A percentile compares a stretch with the other conserved stretches of the same genome.
phyloP scores from a whole-genome alignment of 2,329 filamentous ascomycete genomes.

The Penicillium sp. region DNA sequence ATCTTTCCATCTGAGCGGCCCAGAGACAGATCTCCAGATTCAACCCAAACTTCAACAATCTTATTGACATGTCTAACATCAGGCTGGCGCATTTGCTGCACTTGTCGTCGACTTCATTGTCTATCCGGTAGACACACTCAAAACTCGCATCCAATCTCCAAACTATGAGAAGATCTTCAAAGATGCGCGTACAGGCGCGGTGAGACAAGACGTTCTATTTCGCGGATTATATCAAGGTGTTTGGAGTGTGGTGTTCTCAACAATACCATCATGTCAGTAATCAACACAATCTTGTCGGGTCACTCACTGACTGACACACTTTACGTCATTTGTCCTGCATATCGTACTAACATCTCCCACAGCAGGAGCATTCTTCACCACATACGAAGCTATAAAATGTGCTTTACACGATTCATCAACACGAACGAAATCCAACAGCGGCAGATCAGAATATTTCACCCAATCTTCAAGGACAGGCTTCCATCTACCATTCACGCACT shows the following conservation, averaged over 20 bases:
- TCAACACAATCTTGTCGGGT: background rate
- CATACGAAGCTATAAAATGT: slow-evolving; percentile 77
- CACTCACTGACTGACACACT: too few relatives aligned
- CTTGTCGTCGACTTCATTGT: slow-evolving; percentile 84
- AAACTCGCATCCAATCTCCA: slow-evolving; percentile 80
- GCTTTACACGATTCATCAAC: slow-evolving; percentile 59
- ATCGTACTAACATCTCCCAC: background rate
- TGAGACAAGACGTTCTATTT: slow-evolving; percentile 62
- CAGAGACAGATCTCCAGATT: background rate
- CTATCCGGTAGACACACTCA: slow-evolving; percentile 87
- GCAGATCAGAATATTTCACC: background rate
- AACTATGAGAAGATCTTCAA: slow-evolving; percentile 71
- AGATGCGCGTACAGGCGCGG: slow-evolving; percentile 58
- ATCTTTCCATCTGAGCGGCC: background rate
- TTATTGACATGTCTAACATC: background rate
- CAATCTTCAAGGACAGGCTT: slow-evolving; percentile 8
- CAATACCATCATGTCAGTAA: slow-evolving; percentile 76
- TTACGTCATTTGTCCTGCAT: too few relatives aligned
- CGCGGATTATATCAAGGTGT: slow-evolving; percentile 84
- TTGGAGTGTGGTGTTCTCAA: slow-evolving; percentile 81
- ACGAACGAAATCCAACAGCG: slow-evolving; percentile 20
- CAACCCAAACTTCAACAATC: background rate
- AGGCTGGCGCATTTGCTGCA: slow-evolving; percentile 84
- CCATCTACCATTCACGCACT: slow-evolving; percentile 39
- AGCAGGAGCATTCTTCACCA: slow-evolving; percentile 88